Evolutionary conservation across 2,329 filamentous ascomycete genomes (phyloP), one percentile per base, ranked within the genome.

Genomic region (Penicillium sp.): DNA sequence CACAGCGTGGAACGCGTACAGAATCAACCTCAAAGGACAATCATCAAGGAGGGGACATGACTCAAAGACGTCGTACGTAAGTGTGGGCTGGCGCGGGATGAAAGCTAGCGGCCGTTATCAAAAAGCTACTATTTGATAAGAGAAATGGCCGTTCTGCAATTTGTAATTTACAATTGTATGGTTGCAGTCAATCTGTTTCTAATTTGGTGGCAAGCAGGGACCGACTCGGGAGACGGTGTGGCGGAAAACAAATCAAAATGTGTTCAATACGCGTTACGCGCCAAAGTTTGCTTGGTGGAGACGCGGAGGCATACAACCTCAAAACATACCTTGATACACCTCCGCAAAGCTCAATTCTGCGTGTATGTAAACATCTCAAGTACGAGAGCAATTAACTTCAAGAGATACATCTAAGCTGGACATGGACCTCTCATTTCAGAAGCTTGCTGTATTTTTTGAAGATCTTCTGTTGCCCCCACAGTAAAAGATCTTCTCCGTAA

Each of bases 401-500:
- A n/a, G n/a, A n/a, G n/a, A n/a, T n/a, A n/a, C n/a, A n/a, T n/a
- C n/a, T n/a, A n/a, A n/a, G n/a, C n/a, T n/a, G n/a, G n/a, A n/a
- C n/a, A n/a, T n/a, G n/a, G n/a, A n/a, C n/a, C n/a, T n/a, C n/a
- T n/a, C n/a, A n/a, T n/a, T n/a, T n/a, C n/a, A n/a, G n/a, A n/a
- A n/a, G n/a, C n/a, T n/a, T n/a, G n/a, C n/a, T n/a, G n/a, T n/a
- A n/a, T n/a, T 9, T 12, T 6, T 29, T 12, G 6, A 12, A 29
- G 15, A 30, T 30, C 11, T 23, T 29, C 22, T 20, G 15, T n/a
- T n/a, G 10, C 23, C 20, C 25, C 30, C 25, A 13, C 40, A 32
- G 29, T 27, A 37, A 42, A 39, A 41, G 39, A 26, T 23, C 34
- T 41, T 48, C 44, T 48, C 50, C 50, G 50, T 51, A 45, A 48